A percentile compares a stretch with the other conserved stretches of the same genome.
These are phyloP conservation scores for Globisporangium acanthophoron DNA, from an alignment of 352 stramenopile species.

Conservation along the genomic window DNA sequence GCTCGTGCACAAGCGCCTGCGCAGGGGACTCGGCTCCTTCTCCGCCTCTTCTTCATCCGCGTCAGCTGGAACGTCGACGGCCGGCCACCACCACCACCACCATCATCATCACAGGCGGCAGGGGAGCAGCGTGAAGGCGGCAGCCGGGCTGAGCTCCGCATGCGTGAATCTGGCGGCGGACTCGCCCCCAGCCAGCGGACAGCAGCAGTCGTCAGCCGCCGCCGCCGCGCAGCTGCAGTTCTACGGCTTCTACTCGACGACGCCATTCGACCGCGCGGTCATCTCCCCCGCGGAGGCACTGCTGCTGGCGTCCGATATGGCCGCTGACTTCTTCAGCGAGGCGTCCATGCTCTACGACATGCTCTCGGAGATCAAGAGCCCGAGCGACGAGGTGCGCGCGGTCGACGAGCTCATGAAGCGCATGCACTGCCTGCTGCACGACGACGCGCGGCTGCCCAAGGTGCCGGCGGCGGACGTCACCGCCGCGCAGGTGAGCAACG, in stretches of 20 bases:
- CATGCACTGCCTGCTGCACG: slow-evolving; percentile 22
- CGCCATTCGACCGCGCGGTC: slow-evolving; percentile 29
- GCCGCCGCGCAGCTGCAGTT: slow-evolving; percentile 15
- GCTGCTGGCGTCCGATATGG: slow-evolving; percentile 49
- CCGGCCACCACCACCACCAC: slow-evolving; percentile 10
- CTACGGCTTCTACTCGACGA: slow-evolving; percentile 25
- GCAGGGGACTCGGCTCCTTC: slow-evolving; percentile 8
- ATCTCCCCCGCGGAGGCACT: slow-evolving; percentile 41
- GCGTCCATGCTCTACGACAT: slow-evolving; percentile 61
- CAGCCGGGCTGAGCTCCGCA: slow-evolving; percentile 2
- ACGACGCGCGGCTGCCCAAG: slow-evolving; percentile 9
- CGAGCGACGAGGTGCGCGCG: slow-evolving; percentile 31
- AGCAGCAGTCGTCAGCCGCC: not conserved
- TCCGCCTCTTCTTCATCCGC: not conserved
- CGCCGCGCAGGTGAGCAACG: slow-evolving; percentile 21
- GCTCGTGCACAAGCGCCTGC: slow-evolving; percentile 40
- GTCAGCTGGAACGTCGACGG: not conserved
- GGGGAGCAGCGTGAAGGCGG: slow-evolving; percentile 2
- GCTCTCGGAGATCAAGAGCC: slow-evolving; percentile 53
- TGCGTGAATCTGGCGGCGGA: slow-evolving; percentile 3
- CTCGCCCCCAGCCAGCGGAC: slow-evolving; percentile 1
- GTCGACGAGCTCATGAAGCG: slow-evolving; percentile 60
- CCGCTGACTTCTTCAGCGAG: slow-evolving; percentile 58
- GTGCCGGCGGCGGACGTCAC: slow-evolving; percentile 8
- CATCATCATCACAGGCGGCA: slow-evolving; percentile 1